Percentiles rank a stretch among this genome's conserved stretches.
phyloP scores from a whole-genome alignment of 73 alveolate species.

The Stentor coeruleus region DNA sequence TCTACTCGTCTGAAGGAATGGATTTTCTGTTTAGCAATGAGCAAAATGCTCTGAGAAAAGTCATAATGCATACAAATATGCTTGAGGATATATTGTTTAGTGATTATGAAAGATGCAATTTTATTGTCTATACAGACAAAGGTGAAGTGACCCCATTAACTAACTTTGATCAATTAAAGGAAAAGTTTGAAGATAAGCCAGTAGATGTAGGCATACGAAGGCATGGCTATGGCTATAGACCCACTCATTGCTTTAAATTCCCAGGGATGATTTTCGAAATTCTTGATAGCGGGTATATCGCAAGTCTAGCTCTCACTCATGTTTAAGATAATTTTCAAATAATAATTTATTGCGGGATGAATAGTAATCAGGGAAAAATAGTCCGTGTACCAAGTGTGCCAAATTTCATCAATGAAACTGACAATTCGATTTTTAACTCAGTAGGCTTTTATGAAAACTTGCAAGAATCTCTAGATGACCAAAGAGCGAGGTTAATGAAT shows the following conservation, averaged over 20 bases:
- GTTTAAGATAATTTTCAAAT: neutral
- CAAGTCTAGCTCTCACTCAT: neutral
- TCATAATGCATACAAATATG: slow-evolving; percentile 14
- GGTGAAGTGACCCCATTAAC: neutral
- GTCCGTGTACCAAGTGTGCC: slow-evolving; percentile 17
- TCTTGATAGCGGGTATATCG: neutral
- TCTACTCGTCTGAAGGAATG: slow-evolving; percentile 35
- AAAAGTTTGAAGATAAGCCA: neutral
- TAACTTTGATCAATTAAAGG: neutral
- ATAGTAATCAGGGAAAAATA: neutral
- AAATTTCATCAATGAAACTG: neutral
- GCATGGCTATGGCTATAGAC: slow-evolving; percentile 22
- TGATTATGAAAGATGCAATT: slow-evolving; percentile 25
- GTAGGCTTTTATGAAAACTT: slow-evolving; percentile 16
- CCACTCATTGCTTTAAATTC: neutral
- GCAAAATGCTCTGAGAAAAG: neutral
- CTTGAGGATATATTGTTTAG: slow-evolving; percentile 1
- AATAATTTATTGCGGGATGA: neutral
- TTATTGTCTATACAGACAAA: neutral
- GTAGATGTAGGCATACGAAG: neutral
- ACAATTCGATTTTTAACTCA: slow-evolving; percentile 10
- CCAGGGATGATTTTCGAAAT: slow-evolving; percentile 23
- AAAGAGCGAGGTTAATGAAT: neutral
- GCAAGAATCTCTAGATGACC: slow-evolving; percentile 6
- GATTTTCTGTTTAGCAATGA: slow-evolving; percentile 27